Percentiles rank a stretch among this genome's conserved stretches.
Evolutionary conservation across 2,329 filamentous ascomycete species (phyloP).

Genomic region (Xylariaceae sp.): DNA sequence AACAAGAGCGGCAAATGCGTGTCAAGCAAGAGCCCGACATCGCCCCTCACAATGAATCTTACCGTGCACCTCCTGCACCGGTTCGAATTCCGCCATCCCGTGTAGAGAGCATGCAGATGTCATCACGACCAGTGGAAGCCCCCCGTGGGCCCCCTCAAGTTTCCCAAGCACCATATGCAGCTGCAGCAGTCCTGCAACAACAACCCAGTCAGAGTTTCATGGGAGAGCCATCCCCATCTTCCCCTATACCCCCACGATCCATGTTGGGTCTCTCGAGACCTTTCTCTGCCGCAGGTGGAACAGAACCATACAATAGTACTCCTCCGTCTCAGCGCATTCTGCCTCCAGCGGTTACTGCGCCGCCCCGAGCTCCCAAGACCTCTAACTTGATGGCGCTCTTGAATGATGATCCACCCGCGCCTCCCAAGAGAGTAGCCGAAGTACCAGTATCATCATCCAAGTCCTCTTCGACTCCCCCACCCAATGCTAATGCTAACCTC

Average conservation of each 20-base stretch:
- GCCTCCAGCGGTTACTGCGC: slow-evolving; percentile 37
- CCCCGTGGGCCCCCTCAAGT: slow-evolving; percentile 36
- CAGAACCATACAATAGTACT: slow-evolving; percentile 31
- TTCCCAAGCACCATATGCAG: slow-evolving; percentile 32
- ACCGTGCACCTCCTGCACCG: slow-evolving; percentile 36
- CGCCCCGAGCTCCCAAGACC: slow-evolving; percentile 47
- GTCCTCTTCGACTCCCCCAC: slow-evolving; percentile 49
- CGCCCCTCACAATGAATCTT: slow-evolving; percentile 43
- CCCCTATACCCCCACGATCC: slow-evolving; percentile 35
- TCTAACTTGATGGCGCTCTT: slow-evolving; percentile 59
- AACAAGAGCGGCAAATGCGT: slow-evolving; percentile 30
- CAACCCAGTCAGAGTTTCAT: slow-evolving; percentile 39
- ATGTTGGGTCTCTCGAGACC: slow-evolving; percentile 31
- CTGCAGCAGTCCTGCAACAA: slow-evolving; percentile 34
- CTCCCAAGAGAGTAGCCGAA: slow-evolving; percentile 47
- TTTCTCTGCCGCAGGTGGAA: slow-evolving; percentile 27
- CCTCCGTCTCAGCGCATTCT: slow-evolving; percentile 36
- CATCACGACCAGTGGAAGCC: slow-evolving; percentile 40
- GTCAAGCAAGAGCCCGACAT: slow-evolving; percentile 50
- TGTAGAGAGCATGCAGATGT: slow-evolving; percentile 38
- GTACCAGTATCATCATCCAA: slow-evolving; percentile 38
- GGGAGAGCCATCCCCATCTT: slow-evolving; percentile 38
- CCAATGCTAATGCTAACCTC: slow-evolving; percentile 35
- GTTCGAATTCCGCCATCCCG: slow-evolving; percentile 37
- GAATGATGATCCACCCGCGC: slow-evolving; percentile 53